phyloP scores from a whole-genome alignment of 106 monocot species.

The Dendrobium officinale region DNA sequence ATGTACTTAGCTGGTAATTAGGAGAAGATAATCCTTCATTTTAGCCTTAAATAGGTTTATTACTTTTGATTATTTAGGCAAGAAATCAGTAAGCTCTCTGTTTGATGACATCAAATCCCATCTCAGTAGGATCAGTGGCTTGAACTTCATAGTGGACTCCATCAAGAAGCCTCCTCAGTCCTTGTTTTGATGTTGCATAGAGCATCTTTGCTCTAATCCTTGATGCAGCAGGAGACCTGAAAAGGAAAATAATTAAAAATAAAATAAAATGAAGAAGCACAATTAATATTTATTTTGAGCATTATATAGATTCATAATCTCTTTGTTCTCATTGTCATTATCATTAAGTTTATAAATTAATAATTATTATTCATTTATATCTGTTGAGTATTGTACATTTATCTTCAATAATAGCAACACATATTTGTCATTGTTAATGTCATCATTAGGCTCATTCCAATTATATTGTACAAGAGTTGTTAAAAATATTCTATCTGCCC shows the following conservation, averaged over 20 bases:
- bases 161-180: constrained; percentile 70
- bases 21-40: background rate
- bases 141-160: constrained; percentile 90
- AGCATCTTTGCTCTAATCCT: constrained; percentile 70
- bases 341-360: too few relatives aligned
- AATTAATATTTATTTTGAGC: too few relatives aligned
- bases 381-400: too few relatives aligned
- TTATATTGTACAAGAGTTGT: too few relatives aligned
- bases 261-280: background rate
- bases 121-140: constrained; percentile 79
- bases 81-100: constrained; percentile 36
- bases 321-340: too few relatives aligned
- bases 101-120: constrained; percentile 81
- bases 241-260: background rate
- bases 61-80: background rate
- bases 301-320: too few relatives aligned
- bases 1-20: background rate
- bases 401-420: too few relatives aligned
- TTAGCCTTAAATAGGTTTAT: background rate
- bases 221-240: constrained; percentile 59
- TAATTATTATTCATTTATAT: too few relatives aligned
- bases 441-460: too few relatives aligned
- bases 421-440: too few relatives aligned
- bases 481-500: too few relatives aligned
- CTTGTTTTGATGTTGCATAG: constrained; percentile 87